A percentile compares a stretch with the other conserved stretches of the same genome.
phyloP scores from a whole-genome alignment of 140 eudicot species.

The Oenanthe javanica region DNA sequence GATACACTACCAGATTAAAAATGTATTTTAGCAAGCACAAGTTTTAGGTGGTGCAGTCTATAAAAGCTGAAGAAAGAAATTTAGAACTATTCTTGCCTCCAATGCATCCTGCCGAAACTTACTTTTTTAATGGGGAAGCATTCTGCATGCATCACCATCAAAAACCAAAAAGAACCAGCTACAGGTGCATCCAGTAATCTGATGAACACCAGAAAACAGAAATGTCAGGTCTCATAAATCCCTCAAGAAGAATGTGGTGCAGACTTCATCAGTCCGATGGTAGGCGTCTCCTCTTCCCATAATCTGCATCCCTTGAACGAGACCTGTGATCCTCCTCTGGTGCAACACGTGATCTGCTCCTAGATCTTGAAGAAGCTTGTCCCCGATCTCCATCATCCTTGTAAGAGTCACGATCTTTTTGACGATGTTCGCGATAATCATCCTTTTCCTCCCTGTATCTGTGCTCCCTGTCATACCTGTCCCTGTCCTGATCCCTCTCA shows the following conservation, averaged over 20 bases:
- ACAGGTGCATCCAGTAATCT: conserved; percentile 12
- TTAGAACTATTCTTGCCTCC: conserved; percentile 30
- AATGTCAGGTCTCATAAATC: conserved; percentile 9
- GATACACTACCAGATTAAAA: conserved; percentile 27
- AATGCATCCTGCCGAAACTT: conserved; percentile 42
- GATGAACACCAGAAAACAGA: background rate
- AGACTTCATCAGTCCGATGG: conserved; percentile 52
- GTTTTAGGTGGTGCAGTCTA: conserved; percentile 24
- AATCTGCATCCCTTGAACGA: conserved; percentile 79
- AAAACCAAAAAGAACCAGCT: conserved; percentile 12
- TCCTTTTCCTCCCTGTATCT: conserved; percentile 66
- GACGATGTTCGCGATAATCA: conserved; percentile 61
- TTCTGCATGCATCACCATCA: conserved; percentile 27
- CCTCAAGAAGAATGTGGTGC: conserved; percentile 5
- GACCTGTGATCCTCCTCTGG: conserved; percentile 79
- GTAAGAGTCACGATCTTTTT: conserved; percentile 59
- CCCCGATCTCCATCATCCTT: conserved; percentile 92
- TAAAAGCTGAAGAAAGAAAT: conserved; percentile 24
- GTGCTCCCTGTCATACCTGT: conserved; percentile 55
- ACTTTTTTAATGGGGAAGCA: conserved; percentile 42
- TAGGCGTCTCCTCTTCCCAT: conserved; percentile 79
- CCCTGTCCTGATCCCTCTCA: conserved; percentile 64
- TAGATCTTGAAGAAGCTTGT: conserved; percentile 67
- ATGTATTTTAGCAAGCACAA: conserved; percentile 30
- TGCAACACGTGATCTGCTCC: conserved; percentile 63